Conservation (phyloP, 495 filamentous ascomycete genomes). For the Hypoxylon subgilvum region DNA sequence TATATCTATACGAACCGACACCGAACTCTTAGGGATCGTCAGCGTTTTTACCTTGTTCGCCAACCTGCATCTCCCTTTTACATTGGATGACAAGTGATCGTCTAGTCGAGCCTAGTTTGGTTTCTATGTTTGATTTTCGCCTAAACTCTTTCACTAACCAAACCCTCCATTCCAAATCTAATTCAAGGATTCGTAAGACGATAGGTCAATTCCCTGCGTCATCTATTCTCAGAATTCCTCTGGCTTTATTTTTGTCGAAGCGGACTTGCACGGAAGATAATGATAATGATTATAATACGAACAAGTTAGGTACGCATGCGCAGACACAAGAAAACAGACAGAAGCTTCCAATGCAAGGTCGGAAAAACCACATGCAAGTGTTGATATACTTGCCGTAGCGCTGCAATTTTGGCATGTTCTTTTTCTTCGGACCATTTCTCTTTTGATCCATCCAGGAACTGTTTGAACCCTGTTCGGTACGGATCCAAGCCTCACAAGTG, state of each 20-base stretch:
- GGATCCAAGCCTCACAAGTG: conserved; percentile 38
- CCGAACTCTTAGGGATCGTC: conserved; percentile 20
- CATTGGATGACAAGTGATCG: conserved; percentile 24
- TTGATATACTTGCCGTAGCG: neutral
- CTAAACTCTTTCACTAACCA: conserved; percentile 31
- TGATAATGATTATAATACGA: neutral
- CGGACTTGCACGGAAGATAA: neutral
- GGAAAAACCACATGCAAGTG: no score
- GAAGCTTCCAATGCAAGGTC: no score
- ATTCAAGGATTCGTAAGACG: conserved; percentile 24
- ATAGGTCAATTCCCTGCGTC: conserved; percentile 39
- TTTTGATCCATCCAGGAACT: conserved; percentile 24
- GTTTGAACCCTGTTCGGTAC: conserved; percentile 29
- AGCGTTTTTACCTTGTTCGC: conserved; percentile 18
- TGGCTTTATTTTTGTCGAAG: conserved; percentile 2
- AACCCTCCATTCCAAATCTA: conserved; percentile 28
- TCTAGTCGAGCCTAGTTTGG: conserved; percentile 18
- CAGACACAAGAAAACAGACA: neutral
- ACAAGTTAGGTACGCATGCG: no score
- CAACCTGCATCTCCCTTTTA: conserved; percentile 14
- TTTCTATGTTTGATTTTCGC: conserved; percentile 32
- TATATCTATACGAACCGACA: conserved; percentile 10
- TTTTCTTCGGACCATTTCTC: conserved; percentile 21
- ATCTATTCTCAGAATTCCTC: conserved; percentile 30
- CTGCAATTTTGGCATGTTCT: conserved; percentile 18